Evolutionary conservation across 2,329 filamentous ascomycete species (phyloP).

Genomic region (Exophiala bonariae): DNA sequence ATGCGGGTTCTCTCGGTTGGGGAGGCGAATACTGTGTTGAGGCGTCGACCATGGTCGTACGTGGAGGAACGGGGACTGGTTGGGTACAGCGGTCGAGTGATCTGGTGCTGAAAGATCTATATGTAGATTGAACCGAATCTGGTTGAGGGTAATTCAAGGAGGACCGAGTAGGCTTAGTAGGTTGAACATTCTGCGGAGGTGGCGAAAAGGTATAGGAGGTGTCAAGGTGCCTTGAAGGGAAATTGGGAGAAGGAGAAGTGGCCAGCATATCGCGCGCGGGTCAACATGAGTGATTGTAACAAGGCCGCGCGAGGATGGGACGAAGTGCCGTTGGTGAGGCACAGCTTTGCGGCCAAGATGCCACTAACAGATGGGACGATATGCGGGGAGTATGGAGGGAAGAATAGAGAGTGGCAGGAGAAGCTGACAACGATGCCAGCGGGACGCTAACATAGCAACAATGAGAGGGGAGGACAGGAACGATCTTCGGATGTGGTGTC

Average conservation of each 20-base stretch:
- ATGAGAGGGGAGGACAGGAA: too few species aligned
- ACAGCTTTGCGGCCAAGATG: too few species aligned
- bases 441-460: too few species aligned
- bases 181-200: conserved; percentile 16
- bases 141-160: conserved; percentile 2
- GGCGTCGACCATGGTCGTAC: conserved; percentile 44
- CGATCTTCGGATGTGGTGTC: too few species aligned
- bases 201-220: conserved; percentile 10
- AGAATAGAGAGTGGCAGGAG: too few species aligned
- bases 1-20: conserved; percentile 8
- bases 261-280: conserved; percentile 26
- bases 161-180: conserved; percentile 8
- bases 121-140: conserved; percentile 9
- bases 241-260: conserved; percentile 26
- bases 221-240: conserved; percentile 13
- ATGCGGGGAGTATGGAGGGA: too few species aligned
- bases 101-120: conserved; percentile 16
- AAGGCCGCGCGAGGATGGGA: conserved; percentile 7
- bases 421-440: too few species aligned
- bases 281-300: conserved; percentile 10
- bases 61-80: conserved; percentile 2
- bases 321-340: neutral
- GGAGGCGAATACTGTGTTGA: conserved; percentile 54
- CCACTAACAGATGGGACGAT: too few species aligned
- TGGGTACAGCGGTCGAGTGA: conserved; percentile 24